Percentiles rank a stretch among this genome's conserved stretches.
Evolutionary conservation across 768 basidiomycete species (phyloP).

Genomic region (Boletus rubroflammeus): DNA sequence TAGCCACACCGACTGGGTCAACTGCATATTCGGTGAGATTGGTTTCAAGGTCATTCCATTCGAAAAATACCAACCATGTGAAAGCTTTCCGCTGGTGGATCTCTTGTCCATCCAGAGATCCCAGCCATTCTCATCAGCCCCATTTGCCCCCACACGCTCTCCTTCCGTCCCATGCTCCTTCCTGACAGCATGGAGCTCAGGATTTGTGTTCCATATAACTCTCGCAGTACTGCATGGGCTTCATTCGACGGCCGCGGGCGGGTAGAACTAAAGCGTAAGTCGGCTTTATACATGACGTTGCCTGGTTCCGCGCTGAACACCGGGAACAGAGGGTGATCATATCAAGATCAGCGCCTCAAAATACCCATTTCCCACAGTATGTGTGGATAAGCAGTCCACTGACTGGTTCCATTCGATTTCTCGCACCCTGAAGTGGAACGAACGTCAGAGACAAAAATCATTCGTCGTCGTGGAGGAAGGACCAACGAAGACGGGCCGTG

Average conservation of each 20-base stretch:
- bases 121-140: slow-evolving; percentile 95
- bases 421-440: slow-evolving; percentile 98
- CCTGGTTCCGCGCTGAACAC: slow-evolving; percentile 6
- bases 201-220: slow-evolving; percentile 99
- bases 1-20: slow-evolving; percentile 95
- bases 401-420: slow-evolving; percentile 99
- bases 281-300: background rate
- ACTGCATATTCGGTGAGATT: slow-evolving; percentile 90
- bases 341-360: slow-evolving; percentile 97
- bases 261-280: slow-evolving; percentile 91
- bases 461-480: slow-evolving; percentile 97
- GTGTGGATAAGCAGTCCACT: slow-evolving; percentile 94
- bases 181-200: slow-evolving; percentile 98
- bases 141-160: slow-evolving; percentile 97
- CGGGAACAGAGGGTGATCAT: slow-evolving; percentile 86
- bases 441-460: slow-evolving; percentile 96
- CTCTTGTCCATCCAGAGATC: slow-evolving; percentile 96
- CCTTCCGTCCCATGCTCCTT: slow-evolving; percentile 97
- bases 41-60: background rate
- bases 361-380: slow-evolving; percentile 98
- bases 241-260: slow-evolving; percentile 97
- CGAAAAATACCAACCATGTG: slow-evolving; percentile 9
- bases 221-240: slow-evolving; percentile 97
- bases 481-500: slow-evolving; percentile 42
- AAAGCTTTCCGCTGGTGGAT: slow-evolving; percentile 92